phyloP scores from a whole-genome alignment of 306 rosid genomes.

The Lathyrus aphaca region DNA sequence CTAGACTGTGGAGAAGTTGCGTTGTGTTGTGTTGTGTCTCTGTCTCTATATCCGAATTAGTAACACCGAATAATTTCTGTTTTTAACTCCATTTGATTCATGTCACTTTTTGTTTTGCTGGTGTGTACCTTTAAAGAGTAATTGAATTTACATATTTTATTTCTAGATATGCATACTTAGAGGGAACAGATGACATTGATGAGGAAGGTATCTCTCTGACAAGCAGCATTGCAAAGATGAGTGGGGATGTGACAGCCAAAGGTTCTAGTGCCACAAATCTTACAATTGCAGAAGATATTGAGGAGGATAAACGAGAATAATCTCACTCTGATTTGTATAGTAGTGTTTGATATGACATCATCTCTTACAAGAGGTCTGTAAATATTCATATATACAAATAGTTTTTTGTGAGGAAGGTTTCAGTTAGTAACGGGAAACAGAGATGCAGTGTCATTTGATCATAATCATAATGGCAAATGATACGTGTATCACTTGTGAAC shows the following conservation, averaged over 20 bases:
- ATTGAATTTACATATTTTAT: conserved; percentile 21
- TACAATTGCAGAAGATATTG: conserved; percentile 65
- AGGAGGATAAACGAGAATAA: conserved; percentile 93
- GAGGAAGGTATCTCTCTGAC: conserved; percentile 91
- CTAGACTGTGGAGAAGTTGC: neutral
- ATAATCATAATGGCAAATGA: conserved; percentile 18
- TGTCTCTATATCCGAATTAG: neutral
- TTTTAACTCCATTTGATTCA: neutral
- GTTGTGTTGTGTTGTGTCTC: neutral
- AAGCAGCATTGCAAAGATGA: conserved; percentile 53
- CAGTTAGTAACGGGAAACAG: conserved; percentile 34
- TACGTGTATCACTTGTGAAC: neutral
- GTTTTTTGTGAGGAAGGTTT: conserved; percentile 39
- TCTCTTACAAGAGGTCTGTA: conserved; percentile 39
- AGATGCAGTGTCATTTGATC: conserved; percentile 29
- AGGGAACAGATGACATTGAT: conserved; percentile 78
- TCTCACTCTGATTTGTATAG: conserved; percentile 27
- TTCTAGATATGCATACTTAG: conserved; percentile 80
- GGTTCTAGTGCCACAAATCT: conserved; percentile 53
- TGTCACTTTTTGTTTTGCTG: conserved; percentile 5
- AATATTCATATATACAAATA: conserved; percentile 44
- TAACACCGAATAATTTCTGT: neutral
- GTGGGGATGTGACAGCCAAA: conserved; percentile 56
- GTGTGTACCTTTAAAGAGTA: neutral
- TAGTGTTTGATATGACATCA: conserved; percentile 32